These are phyloP conservation scores for Leishmania martiniquensis DNA, from an alignment of 208 protist genomes.

Conservation along the genomic window DNA sequence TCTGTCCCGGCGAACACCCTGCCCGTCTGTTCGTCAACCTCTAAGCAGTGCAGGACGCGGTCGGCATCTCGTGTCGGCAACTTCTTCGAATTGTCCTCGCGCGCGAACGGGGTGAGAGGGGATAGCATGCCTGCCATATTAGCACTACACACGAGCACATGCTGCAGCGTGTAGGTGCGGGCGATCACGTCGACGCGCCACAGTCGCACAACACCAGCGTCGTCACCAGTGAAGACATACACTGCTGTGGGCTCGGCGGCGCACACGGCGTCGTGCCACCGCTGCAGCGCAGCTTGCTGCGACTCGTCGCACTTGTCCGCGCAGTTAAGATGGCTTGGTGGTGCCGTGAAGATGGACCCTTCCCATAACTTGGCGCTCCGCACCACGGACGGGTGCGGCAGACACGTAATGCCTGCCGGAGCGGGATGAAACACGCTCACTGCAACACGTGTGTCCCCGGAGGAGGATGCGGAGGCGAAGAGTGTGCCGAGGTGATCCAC, in stretches of 20 bases:
- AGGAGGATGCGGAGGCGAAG: slow-evolving; percentile 44
- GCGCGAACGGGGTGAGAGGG: slow-evolving; percentile 41
- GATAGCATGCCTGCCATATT: slow-evolving; percentile 36
- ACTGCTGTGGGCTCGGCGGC: slow-evolving; percentile 47
- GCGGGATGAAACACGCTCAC: slow-evolving; percentile 72
- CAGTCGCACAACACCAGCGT: slow-evolving; percentile 59
- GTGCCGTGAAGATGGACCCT: slow-evolving; percentile 38
- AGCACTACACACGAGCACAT: slow-evolving; percentile 60
- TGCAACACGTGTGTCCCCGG: slow-evolving; percentile 42
- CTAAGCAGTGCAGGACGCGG: slow-evolving; percentile 55
- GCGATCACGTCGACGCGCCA: slow-evolving; percentile 72
- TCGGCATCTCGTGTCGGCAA: slow-evolving; percentile 31
- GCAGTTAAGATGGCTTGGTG: neutral
- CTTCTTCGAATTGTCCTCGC: slow-evolving; percentile 37
- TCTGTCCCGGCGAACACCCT: slow-evolving; percentile 65
- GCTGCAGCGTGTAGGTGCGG: slow-evolving; percentile 39
- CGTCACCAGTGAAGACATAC: slow-evolving; percentile 79
- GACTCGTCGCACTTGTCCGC: neutral
- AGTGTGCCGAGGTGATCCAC: slow-evolving; percentile 57
- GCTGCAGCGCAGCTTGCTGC: slow-evolving; percentile 2
- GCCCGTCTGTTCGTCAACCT: slow-evolving; percentile 48
- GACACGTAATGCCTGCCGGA: slow-evolving; percentile 34
- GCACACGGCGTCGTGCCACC: slow-evolving; percentile 22
- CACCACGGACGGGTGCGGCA: slow-evolving; percentile 52
- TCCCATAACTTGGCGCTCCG: slow-evolving; percentile 75